Evolutionary conservation across 495 filamentous ascomycete species (phyloP).

Genomic region (Niebla homalea): DNA sequence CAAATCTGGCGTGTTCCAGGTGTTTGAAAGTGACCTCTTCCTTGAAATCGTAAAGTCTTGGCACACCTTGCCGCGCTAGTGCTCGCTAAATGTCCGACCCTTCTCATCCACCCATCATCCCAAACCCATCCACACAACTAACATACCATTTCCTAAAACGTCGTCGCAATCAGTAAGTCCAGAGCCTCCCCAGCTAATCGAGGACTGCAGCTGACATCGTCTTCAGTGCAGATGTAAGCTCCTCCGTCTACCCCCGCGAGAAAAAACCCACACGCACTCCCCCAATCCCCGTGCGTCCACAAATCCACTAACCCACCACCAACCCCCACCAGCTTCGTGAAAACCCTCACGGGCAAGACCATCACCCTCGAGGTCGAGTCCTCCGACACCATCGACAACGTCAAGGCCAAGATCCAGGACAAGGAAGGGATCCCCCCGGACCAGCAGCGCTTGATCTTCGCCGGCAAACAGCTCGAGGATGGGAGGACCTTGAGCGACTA

Average conservation of each 20-base stretch:
- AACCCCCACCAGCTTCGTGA: constrained; percentile 78
- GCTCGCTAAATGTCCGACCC: too few relatives aligned
- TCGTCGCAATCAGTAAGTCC: constrained; percentile 46
- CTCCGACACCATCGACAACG: constrained; percentile 97
- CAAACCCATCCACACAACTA: too few relatives aligned
- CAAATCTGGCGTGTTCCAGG: too few relatives aligned
- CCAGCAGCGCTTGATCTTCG: constrained; percentile 99
- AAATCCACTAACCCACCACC: too few relatives aligned
- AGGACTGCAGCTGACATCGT: constrained; percentile 17
- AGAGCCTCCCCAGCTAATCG: background rate
- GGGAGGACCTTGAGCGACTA: constrained; percentile 96
- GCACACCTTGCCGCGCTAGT: too few relatives aligned
- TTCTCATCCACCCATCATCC: too few relatives aligned
- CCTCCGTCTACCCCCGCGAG: constrained; percentile 11
- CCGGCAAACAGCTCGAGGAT: constrained; percentile 99
- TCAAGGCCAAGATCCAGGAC: constrained; percentile 96
- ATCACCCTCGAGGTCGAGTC: constrained; percentile 99
- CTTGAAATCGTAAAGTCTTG: too few relatives aligned
- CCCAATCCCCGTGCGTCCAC: constrained; percentile 1
- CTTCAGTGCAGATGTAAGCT: constrained; percentile 65
- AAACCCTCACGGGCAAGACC: constrained; percentile 97
- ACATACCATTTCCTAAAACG: too few relatives aligned
- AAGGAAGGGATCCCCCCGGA: constrained; percentile 99
- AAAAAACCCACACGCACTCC: constrained; percentile 17
- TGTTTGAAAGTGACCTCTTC: too few relatives aligned